Conservation (phyloP, 164 flowering plant genomes). For the Aristolochia fimbriata region DNA sequence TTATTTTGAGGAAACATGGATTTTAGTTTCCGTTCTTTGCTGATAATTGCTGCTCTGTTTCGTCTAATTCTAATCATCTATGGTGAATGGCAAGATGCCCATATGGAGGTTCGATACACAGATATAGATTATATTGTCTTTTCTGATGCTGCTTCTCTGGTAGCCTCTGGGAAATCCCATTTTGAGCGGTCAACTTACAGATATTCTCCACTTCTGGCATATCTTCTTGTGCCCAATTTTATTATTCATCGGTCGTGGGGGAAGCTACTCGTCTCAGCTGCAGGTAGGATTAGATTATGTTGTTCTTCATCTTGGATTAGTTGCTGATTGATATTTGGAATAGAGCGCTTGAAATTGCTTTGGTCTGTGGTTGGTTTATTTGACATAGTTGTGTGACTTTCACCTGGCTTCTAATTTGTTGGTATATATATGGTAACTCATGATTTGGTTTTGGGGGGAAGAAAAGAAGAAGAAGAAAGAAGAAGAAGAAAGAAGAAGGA, state of each 20-base stretch:
- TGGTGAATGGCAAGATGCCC: constrained; percentile 95
- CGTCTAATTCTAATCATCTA: constrained; percentile 51
- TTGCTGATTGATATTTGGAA: not conserved
- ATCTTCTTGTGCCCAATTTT: constrained; percentile 69
- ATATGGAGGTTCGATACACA: constrained; percentile 89
- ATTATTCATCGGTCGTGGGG: constrained; percentile 81
- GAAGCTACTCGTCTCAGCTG: constrained; percentile 72
- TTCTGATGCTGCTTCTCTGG: constrained; percentile 79
- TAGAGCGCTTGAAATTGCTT: not conserved
- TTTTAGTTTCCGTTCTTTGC: constrained; percentile 26
- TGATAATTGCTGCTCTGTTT: constrained; percentile 51
- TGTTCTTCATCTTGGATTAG: not conserved
- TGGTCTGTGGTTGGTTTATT: not conserved
- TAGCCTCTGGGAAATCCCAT: constrained; percentile 67
- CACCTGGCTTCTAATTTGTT: too few relatives aligned
- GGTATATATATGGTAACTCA: too few relatives aligned
- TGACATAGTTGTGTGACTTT: too few relatives aligned
- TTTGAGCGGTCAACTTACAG: constrained; percentile 70
- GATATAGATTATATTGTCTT: constrained; percentile 89
- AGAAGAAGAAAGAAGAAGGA: too few relatives aligned
- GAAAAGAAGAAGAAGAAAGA: too few relatives aligned
- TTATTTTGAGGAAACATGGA: too few relatives aligned
- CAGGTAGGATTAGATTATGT: constrained; percentile 38
- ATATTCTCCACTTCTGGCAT: constrained; percentile 83
- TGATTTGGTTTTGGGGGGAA: too few relatives aligned